Conservation (phyloP, 2,329 filamentous ascomycete species). For the Sporothrix euskadiensis region DNA sequence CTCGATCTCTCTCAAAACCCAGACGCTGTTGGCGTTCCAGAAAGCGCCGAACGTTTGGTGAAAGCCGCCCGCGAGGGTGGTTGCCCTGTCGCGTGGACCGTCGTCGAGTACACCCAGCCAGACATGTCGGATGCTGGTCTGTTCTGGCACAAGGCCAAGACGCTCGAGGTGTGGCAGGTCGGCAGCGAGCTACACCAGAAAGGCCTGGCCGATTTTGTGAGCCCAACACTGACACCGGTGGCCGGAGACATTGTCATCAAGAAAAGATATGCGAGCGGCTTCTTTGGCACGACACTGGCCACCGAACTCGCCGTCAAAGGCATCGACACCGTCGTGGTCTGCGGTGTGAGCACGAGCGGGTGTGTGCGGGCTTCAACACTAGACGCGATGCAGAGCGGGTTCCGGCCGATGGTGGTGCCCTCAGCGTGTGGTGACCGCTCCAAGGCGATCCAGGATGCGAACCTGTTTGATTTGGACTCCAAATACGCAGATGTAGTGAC, state of each 20-base stretch:
- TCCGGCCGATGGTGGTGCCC: conserved; percentile 50
- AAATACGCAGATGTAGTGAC: conserved; percentile 20
- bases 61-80: conserved; percentile 43
- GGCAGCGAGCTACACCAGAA: conserved; percentile 39
- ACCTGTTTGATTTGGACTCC: conserved; percentile 43
- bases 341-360: conserved; percentile 51
- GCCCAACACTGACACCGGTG: conserved; percentile 42
- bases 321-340: conserved; percentile 47
- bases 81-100: conserved; percentile 48
- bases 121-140: conserved; percentile 50
- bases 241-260: conserved; percentile 42
- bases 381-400: conserved; percentile 49
- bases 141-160: conserved; percentile 47
- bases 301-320: conserved; percentile 38
- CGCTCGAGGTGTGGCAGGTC: conserved; percentile 45
- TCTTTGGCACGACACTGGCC: conserved; percentile 50
- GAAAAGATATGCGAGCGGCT: conserved; percentile 49
- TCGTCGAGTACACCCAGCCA: conserved; percentile 46
- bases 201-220: conserved; percentile 44
- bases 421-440: conserved; percentile 49
- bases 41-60: conserved; percentile 44
- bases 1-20: conserved; percentile 45
- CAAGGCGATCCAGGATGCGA: conserved; percentile 47
- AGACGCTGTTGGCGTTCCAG: conserved; percentile 41
- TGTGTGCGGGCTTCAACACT: conserved; percentile 49